Base-by-base conservation (phyloP, 306 rosid species). In the Vigna unguiculata region DNA sequence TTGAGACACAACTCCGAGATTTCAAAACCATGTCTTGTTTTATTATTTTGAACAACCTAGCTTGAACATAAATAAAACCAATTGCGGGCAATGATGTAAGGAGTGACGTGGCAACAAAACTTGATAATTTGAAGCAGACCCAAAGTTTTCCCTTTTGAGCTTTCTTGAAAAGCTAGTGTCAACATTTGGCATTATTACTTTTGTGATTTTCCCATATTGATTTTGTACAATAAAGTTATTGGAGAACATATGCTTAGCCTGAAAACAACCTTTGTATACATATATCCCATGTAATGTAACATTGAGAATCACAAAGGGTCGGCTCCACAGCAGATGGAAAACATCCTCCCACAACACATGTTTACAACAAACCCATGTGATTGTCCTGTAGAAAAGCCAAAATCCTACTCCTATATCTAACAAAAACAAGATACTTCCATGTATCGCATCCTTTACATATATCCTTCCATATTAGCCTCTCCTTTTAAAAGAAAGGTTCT, bases 321-420 rank as follows among this genome's bases (percentile, higher is more conserved):
- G 86, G 81, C 86, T 86, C 83, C 88, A 83, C 84, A 51, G 76
- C 60, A 76, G 53, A 72, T 52, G 88, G 82, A 86, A 80, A 86
- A 77, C 66, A 48, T 7, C 76, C 71, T 24, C 75, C 32, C n/a
- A 2, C 75, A 71, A 24, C 85, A 61, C 47, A 38, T 66, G 66
- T 10, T 78, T 51, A 58, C 74, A 62, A 66, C 79, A 66, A 58
- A 54, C 81, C 88, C 88, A 87, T 87, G 90, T 87, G 89, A 77
- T 65, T 85, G 82, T 75, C 75, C 84, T 83, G 48, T 21, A 64
- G 61, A 78, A 85, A 88, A 72, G 78, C 82, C 85, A 78, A 84
- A 82, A 73, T 76, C 65, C 17, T 60, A 71, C 54, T 71, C 68
- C 69, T 46, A 58, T 46, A 74, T 66, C 75, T 80, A 70, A 69